A percentile compares a stretch with the other conserved stretches of the same genome.
phyloP scores from a whole-genome alignment of 108 stramenopile genomes.

The Skeletonema marinoi region DNA sequence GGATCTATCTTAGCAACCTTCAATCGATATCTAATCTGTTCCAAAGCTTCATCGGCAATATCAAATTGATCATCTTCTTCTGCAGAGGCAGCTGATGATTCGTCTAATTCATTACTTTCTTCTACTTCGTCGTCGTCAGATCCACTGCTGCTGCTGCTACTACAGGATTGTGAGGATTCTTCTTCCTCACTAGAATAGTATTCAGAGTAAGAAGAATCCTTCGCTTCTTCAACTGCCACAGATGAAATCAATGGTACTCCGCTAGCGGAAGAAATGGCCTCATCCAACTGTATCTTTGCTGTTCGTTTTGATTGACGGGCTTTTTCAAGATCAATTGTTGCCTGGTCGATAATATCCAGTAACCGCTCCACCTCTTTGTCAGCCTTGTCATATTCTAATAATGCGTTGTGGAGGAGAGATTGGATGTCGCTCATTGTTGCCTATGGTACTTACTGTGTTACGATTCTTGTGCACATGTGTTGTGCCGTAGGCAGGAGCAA shows the following conservation, averaged over 20 bases:
- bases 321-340: constrained; percentile 17
- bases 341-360: constrained; percentile 33
- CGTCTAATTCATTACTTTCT: constrained; percentile 7
- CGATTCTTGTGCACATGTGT: too few species aligned
- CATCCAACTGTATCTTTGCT: constrained; percentile 32
- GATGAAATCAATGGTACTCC: not conserved
- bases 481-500: too few species aligned
- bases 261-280: constrained; percentile 14
- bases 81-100: not conserved
- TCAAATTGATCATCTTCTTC: constrained; percentile 23
- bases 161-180: not conserved
- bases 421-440: not conserved
- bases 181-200: not conserved
- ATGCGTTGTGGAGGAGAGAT: not conserved
- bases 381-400: constrained; percentile 23
- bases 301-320: constrained; percentile 12
- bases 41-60: constrained; percentile 35
- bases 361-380: constrained; percentile 33
- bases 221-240: not conserved
- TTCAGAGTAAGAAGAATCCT: not conserved
- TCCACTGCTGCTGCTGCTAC: not conserved
- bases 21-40: constrained; percentile 41
- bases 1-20: constrained; percentile 39
- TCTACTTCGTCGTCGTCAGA: not conserved
- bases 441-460: too few species aligned